Percentiles rank a stretch among this genome's conserved stretches.
These are phyloP conservation scores for Collybiopsis luxurians DNA, from an alignment of 768 basidiomycete genomes.

Conservation along the genomic window DNA sequence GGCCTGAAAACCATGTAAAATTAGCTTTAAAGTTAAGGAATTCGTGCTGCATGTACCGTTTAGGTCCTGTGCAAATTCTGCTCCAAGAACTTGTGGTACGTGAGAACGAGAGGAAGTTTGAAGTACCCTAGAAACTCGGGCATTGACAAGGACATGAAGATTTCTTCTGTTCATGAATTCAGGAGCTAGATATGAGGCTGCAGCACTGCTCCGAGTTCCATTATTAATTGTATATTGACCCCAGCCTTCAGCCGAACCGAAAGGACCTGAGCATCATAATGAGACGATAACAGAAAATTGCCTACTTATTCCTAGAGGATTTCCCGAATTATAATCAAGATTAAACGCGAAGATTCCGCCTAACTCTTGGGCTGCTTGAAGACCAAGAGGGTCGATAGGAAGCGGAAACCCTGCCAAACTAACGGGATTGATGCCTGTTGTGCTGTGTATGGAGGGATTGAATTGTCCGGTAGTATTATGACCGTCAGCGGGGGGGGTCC, in stretches of 20 bases:
- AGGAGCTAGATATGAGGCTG: background rate
- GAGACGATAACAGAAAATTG: background rate
- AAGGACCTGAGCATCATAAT: background rate
- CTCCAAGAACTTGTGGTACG: background rate
- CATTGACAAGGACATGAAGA: background rate
- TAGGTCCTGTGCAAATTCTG: background rate
- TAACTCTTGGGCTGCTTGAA: too few relatives aligned
- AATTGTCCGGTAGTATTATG: slow-evolving; percentile 23
- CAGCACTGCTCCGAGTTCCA: background rate
- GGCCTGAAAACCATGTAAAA: too few relatives aligned
- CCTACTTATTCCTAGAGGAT: background rate
- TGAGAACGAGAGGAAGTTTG: background rate
- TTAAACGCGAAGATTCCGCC: too few relatives aligned
- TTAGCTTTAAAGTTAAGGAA: too few relatives aligned
- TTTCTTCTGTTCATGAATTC: background rate
- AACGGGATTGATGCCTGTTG: slow-evolving; percentile 17
- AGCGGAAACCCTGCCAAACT: background rate
- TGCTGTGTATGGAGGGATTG: slow-evolving; percentile 24
- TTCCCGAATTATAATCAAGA: background rate
- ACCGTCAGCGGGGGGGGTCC: slow-evolving; percentile 15
- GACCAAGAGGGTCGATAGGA: too few relatives aligned
- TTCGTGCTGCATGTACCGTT: background rate
- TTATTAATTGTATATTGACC: background rate
- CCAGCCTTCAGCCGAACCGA: too few relatives aligned
- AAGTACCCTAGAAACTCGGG: background rate